A percentile compares a stretch with the other conserved stretches of the same genome.
These are phyloP conservation scores for Coemansia sp. DNA, from an alignment of 192 early-diverging fungal genomes.

Conservation along the genomic window DNA sequence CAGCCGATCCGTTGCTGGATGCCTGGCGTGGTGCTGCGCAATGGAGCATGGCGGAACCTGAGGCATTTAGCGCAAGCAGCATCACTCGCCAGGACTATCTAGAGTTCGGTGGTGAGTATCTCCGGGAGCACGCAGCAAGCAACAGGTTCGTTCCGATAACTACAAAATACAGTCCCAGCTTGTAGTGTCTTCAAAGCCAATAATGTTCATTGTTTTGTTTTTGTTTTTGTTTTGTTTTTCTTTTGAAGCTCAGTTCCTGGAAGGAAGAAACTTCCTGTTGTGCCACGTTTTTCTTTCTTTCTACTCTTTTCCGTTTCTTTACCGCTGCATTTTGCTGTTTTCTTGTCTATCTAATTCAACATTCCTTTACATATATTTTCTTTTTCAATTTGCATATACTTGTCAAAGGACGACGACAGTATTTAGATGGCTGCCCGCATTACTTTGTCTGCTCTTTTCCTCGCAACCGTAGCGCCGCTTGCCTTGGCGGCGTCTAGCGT, in stretches of 20 bases:
- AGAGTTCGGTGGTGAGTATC: constrained; percentile 82
- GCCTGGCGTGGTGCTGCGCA: constrained; percentile 86
- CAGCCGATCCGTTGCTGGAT: constrained; percentile 73
- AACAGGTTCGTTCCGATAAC: constrained; percentile 59
- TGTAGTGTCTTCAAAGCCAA: neutral
- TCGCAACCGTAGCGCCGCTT: neutral
- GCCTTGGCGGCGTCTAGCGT: constrained; percentile 11
- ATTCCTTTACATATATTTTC: constrained; percentile 4
- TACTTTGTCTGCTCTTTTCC: neutral
- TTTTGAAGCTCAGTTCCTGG: neutral
- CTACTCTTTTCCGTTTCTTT: neutral
- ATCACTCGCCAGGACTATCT: constrained; percentile 77
- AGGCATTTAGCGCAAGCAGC: constrained; percentile 45
- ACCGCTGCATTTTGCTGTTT: neutral
- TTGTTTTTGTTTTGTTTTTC: too few relatives aligned
- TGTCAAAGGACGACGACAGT: too few relatives aligned
- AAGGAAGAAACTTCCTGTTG: neutral
- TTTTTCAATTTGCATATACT: neutral
- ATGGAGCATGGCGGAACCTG: constrained; percentile 59
- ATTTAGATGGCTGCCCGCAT: neutral
- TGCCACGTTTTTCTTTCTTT: neutral
- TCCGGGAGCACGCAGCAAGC: constrained; percentile 82
- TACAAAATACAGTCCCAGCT: neutral
- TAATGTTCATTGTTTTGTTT: neutral
- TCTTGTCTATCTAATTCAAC: neutral